Base-by-base conservation (phyloP, 2,329 filamentous ascomycete genomes). In the Chrysosporium queenslandicum region DNA sequence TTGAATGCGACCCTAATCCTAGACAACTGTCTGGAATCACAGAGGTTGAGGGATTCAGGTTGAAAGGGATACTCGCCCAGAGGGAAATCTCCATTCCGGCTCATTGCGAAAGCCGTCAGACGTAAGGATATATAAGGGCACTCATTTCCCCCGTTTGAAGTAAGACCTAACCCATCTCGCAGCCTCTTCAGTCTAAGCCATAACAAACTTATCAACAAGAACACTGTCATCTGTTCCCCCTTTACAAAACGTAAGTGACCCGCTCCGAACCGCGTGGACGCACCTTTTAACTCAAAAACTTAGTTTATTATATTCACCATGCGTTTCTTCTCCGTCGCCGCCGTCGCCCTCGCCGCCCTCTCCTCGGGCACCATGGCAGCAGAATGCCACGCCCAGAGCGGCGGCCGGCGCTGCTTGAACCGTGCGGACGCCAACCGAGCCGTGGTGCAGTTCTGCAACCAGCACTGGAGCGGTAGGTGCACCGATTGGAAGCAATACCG, bases 271-370 rank as follows among this genome's bases (percentile, higher is more conserved):
- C 34, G 5, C 9, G 25, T 20, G 6, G 12, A 12, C 20, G 5
- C 39, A 41, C 6, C 12, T 39, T 6, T 16, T 34, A 46, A 46
- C n/a, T 16, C n/a, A n/a, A 21, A 21, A 27, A 12, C 9, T 9
- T 29, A 34, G 6, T 14, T 16, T 4, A 16, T 21, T 11, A n/a
- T n/a, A n/a, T n/a, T n/a, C n/a, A 46, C 14, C 12, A 50, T 50
- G 47, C 47, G 16, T 32, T 50, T 50, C 47, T 42, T 41, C 47
- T 41, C 47, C 37, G 18, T 36, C 25, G 36, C 34, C 47, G 27
- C 47, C 16, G n/a, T 42, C 23, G 11, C 37, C 27, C 16, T 50
- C 36, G 47, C 25, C 16, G 47, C 47, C 18, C 36, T 50, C 36
- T 41, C 47, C 23, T 30, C 47, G 36, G 47, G 47, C 34, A 30